Conservation (phyloP, 306 rosid genomes). For the Inga laurina region DNA sequence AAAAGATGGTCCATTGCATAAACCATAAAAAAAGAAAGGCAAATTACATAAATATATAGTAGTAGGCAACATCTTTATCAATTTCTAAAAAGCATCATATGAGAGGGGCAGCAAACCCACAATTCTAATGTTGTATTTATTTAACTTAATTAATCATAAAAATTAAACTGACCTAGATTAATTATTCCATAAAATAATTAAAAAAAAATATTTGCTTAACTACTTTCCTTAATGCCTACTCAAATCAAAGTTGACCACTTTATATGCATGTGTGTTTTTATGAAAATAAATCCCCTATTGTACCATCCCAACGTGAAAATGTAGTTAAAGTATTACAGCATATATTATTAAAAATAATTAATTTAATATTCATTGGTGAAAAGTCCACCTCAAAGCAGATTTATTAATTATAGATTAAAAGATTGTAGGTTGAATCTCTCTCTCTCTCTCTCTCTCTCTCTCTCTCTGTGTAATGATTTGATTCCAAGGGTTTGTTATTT, state of each 20-base stretch:
- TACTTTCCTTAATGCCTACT: not conserved
- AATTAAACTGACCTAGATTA: not conserved
- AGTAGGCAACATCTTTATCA: not conserved
- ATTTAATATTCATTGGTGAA: slow-evolving; percentile 4
- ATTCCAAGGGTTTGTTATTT: not conserved
- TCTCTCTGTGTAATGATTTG: not conserved
- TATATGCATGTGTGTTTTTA: not conserved
- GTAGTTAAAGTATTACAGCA: not conserved
- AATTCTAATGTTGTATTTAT: not conserved
- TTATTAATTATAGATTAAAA: not conserved
- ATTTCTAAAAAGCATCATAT: not conserved
- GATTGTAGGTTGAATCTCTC: not conserved
- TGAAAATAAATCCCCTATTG: too few species aligned
- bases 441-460: not conserved
- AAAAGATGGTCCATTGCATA: too few species aligned
- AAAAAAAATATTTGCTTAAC: not conserved
- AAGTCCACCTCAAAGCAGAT: slow-evolving; percentile 8
- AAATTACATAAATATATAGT: not conserved
- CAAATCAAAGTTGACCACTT: not conserved
- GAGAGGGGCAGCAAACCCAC: not conserved
- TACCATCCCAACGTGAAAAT: not conserved
- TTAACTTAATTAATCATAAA: not conserved
- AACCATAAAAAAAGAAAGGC: too few species aligned
- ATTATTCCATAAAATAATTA: not conserved
- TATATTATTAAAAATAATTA: not conserved